A percentile compares a stretch with the other conserved stretches of the same genome.
These are phyloP conservation scores for Chytridiales sp. DNA, from an alignment of 371 early-diverging fungal species.

Conservation along the genomic window DNA sequence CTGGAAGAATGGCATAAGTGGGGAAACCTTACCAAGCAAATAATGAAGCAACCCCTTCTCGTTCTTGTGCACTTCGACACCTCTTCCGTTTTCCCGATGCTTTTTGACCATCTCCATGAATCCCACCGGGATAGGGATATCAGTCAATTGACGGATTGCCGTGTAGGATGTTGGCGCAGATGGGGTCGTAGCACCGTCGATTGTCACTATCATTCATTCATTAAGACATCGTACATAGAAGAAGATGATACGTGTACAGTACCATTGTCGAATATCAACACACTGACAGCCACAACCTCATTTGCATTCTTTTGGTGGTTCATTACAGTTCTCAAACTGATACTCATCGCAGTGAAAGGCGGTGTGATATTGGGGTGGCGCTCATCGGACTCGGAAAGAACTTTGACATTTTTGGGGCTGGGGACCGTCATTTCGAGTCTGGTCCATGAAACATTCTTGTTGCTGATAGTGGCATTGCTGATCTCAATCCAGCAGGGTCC, in stretches of 20 bases:
- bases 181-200: conserved; percentile 57
- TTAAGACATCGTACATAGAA: too few relatives aligned
- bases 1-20: too few relatives aligned
- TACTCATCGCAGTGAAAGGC: conserved; percentile 80
- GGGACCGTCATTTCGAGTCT: conserved; percentile 69
- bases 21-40: conserved; percentile 53
- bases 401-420: conserved; percentile 69
- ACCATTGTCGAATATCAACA: conserved; percentile 60
- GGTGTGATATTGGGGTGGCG: conserved; percentile 58
- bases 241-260: too few relatives aligned
- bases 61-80: conserved; percentile 53
- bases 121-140: conserved; percentile 61
- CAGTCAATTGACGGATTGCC: conserved; percentile 65
- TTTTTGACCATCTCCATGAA: conserved; percentile 53
- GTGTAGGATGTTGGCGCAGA: conserved; percentile 58
- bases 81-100: conserved; percentile 24
- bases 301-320: conserved; percentile 77
- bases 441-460: conserved; percentile 75
- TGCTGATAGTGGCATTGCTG: conserved; percentile 44
- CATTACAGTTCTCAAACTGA: conserved; percentile 78
- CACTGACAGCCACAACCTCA: conserved; percentile 80
- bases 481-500: conserved; percentile 95
- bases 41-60: conserved; percentile 68
- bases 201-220: conserved; percentile 21
- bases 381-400: conserved; percentile 54